These are phyloP conservation scores for Peterozyma xylosa DNA, from an alignment of 805 yeast species.

Conservation along the genomic window DNA sequence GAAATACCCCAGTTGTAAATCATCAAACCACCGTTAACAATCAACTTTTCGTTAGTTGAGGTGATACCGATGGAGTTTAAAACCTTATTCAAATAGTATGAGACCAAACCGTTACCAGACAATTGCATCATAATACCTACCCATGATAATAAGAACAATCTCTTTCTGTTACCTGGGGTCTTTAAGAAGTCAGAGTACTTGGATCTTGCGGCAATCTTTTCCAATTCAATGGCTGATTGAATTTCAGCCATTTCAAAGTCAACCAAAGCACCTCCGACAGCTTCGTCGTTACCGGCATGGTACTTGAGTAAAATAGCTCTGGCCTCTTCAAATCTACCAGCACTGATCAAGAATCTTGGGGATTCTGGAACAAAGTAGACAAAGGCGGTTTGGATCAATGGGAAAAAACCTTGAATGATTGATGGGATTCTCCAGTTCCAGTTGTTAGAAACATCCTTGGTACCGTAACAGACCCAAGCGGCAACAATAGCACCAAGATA, in stretches of 20 bases:
- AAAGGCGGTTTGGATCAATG: constrained; percentile 29
- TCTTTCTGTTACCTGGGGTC: constrained; percentile 28
- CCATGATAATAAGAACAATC: constrained; percentile 24
- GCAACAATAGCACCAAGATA: constrained; percentile 35
- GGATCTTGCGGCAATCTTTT: constrained; percentile 20
- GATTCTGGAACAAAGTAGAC: constrained; percentile 33
- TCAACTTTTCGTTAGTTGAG: constrained; percentile 31
- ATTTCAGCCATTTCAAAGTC: constrained; percentile 29
- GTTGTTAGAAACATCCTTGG: constrained; percentile 20
- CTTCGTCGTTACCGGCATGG: constrained; percentile 29
- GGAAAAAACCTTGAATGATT: constrained; percentile 40
- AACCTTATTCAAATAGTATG: constrained; percentile 42
- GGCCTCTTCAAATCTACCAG: constrained; percentile 29
- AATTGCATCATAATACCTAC: constrained; percentile 28
- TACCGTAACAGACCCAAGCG: constrained; percentile 39
- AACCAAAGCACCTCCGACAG: constrained; percentile 19
- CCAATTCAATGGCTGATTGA: constrained; percentile 28
- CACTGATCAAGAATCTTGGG: constrained; percentile 32
- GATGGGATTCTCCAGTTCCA: constrained; percentile 53
- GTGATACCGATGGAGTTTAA: constrained; percentile 47
- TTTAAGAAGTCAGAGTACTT: constrained; percentile 28
- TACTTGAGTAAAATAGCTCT: constrained; percentile 21
- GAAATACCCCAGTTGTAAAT: constrained; percentile 34
- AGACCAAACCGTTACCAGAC: constrained; percentile 41
- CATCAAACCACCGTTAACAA: constrained; percentile 44